Base-by-base conservation (phyloP, 1,139 yeast genomes). In the Candida tetrigidarum region DNA sequence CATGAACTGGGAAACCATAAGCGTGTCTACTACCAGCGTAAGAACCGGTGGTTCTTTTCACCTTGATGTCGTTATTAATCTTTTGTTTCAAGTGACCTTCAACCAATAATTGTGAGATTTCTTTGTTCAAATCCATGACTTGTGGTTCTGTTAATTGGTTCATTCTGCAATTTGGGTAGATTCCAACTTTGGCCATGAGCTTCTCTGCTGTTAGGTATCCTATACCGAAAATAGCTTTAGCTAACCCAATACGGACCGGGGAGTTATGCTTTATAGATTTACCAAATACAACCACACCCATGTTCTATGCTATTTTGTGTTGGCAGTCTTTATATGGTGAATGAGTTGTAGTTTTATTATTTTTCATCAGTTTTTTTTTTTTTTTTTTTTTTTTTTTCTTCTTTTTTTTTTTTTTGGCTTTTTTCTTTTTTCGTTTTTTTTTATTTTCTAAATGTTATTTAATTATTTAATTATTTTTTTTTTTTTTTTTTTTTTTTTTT, bases 151-250 rank as follows among this genome's bases (percentile, higher is more conserved):
- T 75, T 39, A 93, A 78, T 66, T 93, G 96, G 63, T 89, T 93
- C 89, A 93, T 86, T 67, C 96, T 82, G 96, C 92, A 91, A 63
- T 80, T 77, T 33, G 98, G 98, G 61, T 92, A 93, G 46, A 93
- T 79, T 8, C 97, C 97, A 20, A 93, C 81, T 62, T 83, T 88
- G 37, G 98, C 85, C 65, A 97, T 90, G 44, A 95, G 74, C 58
- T 76, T 74, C 51, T 81, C 81, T 2, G 97, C 93, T n/a, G 88
- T 82, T 44, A 72, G 67, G 47, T 73, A 70, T 4, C 98, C 97
- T 35, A 93, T 76, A 34, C 98, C 99, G 62, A 89, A 92, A 53
- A 93, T 86, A 50, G 84, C 84, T 49, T 86, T 79, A 27, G 92
- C 83, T 49, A 92, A 76, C 3, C 96, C 98, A 53, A 84, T 80